A percentile compares a stretch with the other conserved stretches of the same genome.
Conservation (phyloP, 306 rosid species). For the Casuarina cunninghamiana region DNA sequence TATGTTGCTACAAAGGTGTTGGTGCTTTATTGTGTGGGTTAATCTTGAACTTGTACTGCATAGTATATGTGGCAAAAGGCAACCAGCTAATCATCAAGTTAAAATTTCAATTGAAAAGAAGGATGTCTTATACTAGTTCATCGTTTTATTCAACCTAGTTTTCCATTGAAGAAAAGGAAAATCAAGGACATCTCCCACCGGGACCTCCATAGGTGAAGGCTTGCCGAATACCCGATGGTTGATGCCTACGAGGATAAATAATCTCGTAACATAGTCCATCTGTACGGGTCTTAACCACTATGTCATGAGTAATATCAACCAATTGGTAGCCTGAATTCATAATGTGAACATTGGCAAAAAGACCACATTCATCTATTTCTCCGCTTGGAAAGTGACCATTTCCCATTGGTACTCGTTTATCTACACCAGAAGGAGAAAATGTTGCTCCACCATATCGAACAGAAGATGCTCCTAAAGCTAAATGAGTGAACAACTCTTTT, state of each 20-base stretch:
- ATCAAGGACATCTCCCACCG: not conserved
- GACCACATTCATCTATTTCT: not conserved
- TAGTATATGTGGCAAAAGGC: no score
- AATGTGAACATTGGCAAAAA: not conserved
- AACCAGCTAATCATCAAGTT: no score
- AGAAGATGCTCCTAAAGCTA: not conserved
- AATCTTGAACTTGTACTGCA: no score
- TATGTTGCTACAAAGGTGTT: no score
- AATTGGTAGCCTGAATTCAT: not conserved
- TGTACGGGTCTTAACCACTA: no score
- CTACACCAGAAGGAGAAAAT: not conserved
- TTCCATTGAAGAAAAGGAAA: no score
- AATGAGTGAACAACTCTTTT: conserved; percentile 1
- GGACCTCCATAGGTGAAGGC: not conserved
- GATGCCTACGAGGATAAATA: not conserved
- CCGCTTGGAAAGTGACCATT: not conserved
- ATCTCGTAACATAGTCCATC: not conserved
- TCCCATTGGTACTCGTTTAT: not conserved
- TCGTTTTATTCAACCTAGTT: no score
- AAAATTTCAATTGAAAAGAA: no score
- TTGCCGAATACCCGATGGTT: not conserved
- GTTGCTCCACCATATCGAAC: not conserved
- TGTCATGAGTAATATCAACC: not conserved
- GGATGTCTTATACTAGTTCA: no score
- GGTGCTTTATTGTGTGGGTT: no score